Base-by-base conservation (phyloP, 2,329 filamentous ascomycete species). In the Elsinoe necatrix region DNA sequence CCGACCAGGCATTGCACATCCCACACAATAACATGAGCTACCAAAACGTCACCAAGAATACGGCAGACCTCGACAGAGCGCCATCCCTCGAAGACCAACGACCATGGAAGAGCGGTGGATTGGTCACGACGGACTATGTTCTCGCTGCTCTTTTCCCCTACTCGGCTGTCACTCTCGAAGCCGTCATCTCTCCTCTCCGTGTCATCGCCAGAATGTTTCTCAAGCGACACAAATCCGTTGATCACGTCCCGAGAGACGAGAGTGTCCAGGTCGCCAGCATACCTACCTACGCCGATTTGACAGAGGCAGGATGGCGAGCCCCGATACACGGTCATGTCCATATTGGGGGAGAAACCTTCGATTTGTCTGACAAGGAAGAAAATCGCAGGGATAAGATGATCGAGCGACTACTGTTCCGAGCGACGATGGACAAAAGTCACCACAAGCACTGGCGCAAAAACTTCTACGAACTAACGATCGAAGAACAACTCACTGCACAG, bases 321-420 rank as follows among this genome's bases (percentile, higher is more conserved):
- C 78, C 84, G 25, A 78, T 89, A 56, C 85, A 85, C 61, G 86
- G 86, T 62, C 87, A 88, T 65, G 81, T 88, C 74, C 87, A 87
- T 66, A 77, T 83, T 57, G 29, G 29, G 5, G 9, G 34, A 12
- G 9, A 12, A 12, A 37, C 12, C 29, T 11, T 31, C 39, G 20
- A 18, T 9, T 20, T 81, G 34, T 85, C 41, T 77, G 75, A 1
- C 73, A 80, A 63, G 71, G 73, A 23, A 85, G 79, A 63, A 18
- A 29, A 52, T 11, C 48, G 31, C 31, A 72, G 88, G 29, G 77
- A 89, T 62, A 74, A 81, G 37, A 73, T 87, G 2, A 82, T 84
- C 58, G 82, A 88, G 60, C 67, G 80, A 25, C 86, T 88, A 68
- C 74, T 89, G 4, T 76, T 87, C 57, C 82, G 77, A 51, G 80